Evolutionary conservation across 129 eudicot genomes (phyloP), one percentile per base, ranked within the genome.

Genomic region (Pittosporum tobira): DNA sequence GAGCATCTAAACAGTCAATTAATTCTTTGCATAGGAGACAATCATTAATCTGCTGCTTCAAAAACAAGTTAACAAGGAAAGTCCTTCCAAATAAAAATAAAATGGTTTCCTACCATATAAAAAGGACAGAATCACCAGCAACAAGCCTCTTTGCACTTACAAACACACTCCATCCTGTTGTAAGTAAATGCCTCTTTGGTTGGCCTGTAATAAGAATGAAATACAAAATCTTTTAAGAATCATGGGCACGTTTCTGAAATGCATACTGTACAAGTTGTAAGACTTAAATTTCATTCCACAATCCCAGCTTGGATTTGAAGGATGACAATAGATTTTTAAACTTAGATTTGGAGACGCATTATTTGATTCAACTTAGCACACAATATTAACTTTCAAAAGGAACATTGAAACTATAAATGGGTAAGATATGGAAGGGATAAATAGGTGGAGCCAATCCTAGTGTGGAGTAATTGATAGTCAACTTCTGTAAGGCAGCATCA

Each of bases 111-210:
- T 83, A 87, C 96, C 96, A 88, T 69, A 88, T 88, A 70, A 88
- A 88, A 51, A 88, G 79, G 49, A 88, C 96, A 1, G 96, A 78
- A 69, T 88, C 96, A 48, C 96, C 96, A 18, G 96, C 96, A 59
- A 88, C 96, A 23, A 88, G 94, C 73, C 88, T 81, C 75, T 88
- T 88, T 45, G 96, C 94, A 42, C 96, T 88, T 24, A 88, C 96
- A 68, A 88, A 88, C 64, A 88, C 94, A 58, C 96, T 88, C 96
- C 96, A 88, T n/a, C 96, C 96, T 13, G 96, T 88, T 49, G 96
- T 88, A 22, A 88, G 84, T 58, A 88, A 94, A 84, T 88, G 96
- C 72, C 96, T 76, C 79, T 88, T 88, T 1, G 96, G 96, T 73
- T 88, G 96, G 50, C 96, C 96, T 88, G 87, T 42, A 76, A 68